Evolutionary conservation across 768 basidiomycete genomes (phyloP), one percentile per base, ranked within the genome.

Genomic region (Trametes coccinea): DNA sequence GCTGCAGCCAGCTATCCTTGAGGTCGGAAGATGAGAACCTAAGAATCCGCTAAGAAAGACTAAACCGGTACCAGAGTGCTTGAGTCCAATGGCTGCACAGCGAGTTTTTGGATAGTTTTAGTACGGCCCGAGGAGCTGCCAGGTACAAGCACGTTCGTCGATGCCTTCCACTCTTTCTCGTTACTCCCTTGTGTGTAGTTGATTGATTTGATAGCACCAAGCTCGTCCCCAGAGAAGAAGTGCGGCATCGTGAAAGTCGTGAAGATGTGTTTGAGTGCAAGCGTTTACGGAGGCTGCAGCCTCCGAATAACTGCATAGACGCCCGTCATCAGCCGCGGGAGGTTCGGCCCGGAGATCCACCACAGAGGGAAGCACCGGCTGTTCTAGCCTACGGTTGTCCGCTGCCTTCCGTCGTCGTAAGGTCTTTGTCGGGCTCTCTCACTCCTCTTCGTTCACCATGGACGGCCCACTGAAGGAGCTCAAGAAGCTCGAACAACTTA

Each of bases 401-500:
- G 34, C 34, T 5, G 34, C 34, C 6, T 37, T 37, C 6, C 34
- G 5, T 37, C 11, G 34, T 6, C 5, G 34, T 37, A 11, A 29
- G 45, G 45, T 11, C 46, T 8, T 22, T 31, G 30, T 14, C 17
- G 11, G 29, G 13, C 29, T 13, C 47, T 31, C 30, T 31, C 14
- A 14, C 27, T 31, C 5, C 33, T 61, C 33, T 22, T 53, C 53
- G 27, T 56, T 43, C 65, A 61, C 37, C 56, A 92, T 93, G 92
- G 90, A 93, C 44, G 84, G 76, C 10, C 80, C 87, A 40, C 76
- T 90, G 61, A 93, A 91, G 74, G 92, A 94, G 71, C 80, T 93
- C 5, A 83, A 82, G 30, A 93, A 85, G 75, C 83, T 94, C 59
- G 89, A 92, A 71, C 81, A 84, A 61, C 75, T 88, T 40, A 82